Evolutionary conservation across 2,329 filamentous ascomycete species (phyloP), one percentile per base, ranked within the genome.

Genomic region (Davidsoniella virescens): DNA sequence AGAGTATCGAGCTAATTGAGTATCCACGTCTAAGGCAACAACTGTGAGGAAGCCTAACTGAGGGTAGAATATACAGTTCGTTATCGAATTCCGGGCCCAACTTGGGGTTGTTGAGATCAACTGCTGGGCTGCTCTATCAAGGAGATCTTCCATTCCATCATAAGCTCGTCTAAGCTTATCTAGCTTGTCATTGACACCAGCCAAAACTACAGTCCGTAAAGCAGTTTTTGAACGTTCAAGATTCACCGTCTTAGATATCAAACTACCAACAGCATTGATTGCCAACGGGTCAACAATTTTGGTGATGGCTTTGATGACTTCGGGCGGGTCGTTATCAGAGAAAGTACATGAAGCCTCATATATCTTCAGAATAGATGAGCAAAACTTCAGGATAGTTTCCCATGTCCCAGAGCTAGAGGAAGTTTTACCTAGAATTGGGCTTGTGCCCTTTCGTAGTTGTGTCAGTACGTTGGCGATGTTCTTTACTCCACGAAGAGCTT

Each of bases 1-100:
- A 9, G 75, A 67, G 0, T 76, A 73, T 44, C 70, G 66, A 0
- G 77, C 76, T 1, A 73, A 78, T 1, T 68, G 62, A 12, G 59
- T 54, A 42, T 63, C 58, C 8, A 54, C 52, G 56, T 87, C 75
- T 3, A 80, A 63, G 2, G 73, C 73, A 14, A 94, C 79, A 0
- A 82, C 79, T 2, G 87, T 84, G 37, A 95, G 73, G 60, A 95
- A 98, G 0, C 92, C 92, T 37, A 95, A 76, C 59, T 94, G 87
- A 0, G 88, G 90, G 54, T 94, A 83, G 61, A 92, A 94, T 16
- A 92, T 82, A 55, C 93, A 93, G 50, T 88, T 88, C 33, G 72
- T 69, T 12, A 81, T 65, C 53, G 74, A 70, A 26, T 64, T 61
- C 23, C 62, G 62, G 16, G 70, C 70, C 70, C 72, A 72, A 53